Evolutionary conservation across 1,284 basidiomycete genomes (phyloP).

Genomic region (Athelia sp.): DNA sequence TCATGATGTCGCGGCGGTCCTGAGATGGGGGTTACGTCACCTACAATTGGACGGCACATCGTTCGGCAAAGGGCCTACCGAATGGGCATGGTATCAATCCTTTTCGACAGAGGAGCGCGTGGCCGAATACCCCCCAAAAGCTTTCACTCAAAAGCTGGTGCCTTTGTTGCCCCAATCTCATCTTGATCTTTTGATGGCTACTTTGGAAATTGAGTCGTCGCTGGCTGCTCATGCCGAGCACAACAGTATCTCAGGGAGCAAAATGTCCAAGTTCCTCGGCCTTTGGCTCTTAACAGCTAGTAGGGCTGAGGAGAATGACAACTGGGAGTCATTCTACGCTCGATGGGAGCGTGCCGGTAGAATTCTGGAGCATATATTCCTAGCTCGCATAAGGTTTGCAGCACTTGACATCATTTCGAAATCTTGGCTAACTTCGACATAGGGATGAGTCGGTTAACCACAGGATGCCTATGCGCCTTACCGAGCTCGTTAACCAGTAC

Average conservation of each 20-base stretch:
- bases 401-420: neutral
- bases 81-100: conserved; percentile 58
- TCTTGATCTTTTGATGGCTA: conserved; percentile 47
- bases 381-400: conserved; percentile 62
- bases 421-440: conserved; percentile 5
- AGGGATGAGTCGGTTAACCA: conserved; percentile 56
- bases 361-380: conserved; percentile 68
- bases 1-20: conserved; percentile 71
- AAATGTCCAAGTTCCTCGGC: conserved; percentile 65
- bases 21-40: conserved; percentile 75
- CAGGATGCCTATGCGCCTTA: conserved; percentile 60
- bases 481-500: conserved; percentile 64
- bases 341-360: conserved; percentile 69
- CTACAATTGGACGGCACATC: conserved; percentile 49
- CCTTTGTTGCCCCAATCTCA: conserved; percentile 55
- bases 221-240: conserved; percentile 65
- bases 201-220: conserved; percentile 57
- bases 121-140: conserved; percentile 50
- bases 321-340: conserved; percentile 59
- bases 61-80: conserved; percentile 44
- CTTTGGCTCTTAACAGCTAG: conserved; percentile 59
- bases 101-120: conserved; percentile 56
- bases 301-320: conserved; percentile 41
- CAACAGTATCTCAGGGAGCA: conserved; percentile 70
- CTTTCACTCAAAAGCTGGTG: conserved; percentile 53